A percentile compares a stretch with the other conserved stretches of the same genome.
Conservation (phyloP, 78 protist genomes). For the Guillardia theta region DNA sequence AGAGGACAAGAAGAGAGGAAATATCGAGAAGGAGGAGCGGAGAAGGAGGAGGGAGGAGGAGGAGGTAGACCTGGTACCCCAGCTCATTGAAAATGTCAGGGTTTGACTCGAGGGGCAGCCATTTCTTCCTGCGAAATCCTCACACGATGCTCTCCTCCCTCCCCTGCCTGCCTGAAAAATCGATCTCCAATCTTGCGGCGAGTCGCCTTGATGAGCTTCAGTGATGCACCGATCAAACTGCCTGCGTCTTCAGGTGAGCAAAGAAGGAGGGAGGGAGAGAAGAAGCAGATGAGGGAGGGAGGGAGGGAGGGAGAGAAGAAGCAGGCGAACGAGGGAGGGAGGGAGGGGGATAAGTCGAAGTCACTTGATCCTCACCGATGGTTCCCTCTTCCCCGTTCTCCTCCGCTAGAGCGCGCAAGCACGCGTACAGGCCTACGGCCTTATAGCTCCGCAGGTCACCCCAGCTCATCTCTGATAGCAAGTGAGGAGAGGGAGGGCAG, state of each 20-base stretch:
- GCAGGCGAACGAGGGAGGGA: background rate
- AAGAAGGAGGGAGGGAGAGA: background rate
- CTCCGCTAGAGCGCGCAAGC: background rate
- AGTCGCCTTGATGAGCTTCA: background rate
- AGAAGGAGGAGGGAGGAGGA: background rate
- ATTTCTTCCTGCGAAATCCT: constrained; percentile 49
- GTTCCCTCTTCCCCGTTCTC: background rate
- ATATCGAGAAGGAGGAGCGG: background rate
- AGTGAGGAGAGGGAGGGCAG: too few species aligned
- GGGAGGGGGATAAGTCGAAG: too few species aligned
- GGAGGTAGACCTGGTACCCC: background rate
- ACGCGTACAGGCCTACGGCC: background rate
- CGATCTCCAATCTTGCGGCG: background rate
- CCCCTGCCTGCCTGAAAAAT: background rate
- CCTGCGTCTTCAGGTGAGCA: background rate
- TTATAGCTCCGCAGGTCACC: background rate
- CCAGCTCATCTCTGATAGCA: too few species aligned
- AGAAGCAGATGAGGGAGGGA: background rate
- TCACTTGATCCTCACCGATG: too few species aligned
- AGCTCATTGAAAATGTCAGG: constrained; percentile 80
- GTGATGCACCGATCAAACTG: background rate
- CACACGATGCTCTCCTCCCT: background rate
- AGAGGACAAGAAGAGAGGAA: background rate
- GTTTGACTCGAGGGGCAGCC: constrained; percentile 89
- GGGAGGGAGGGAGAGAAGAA: background rate